Percentiles rank a stretch among this genome's conserved stretches.
These are phyloP conservation scores for Castanospermum australe DNA, from an alignment of 306 rosid species.

Conservation along the genomic window DNA sequence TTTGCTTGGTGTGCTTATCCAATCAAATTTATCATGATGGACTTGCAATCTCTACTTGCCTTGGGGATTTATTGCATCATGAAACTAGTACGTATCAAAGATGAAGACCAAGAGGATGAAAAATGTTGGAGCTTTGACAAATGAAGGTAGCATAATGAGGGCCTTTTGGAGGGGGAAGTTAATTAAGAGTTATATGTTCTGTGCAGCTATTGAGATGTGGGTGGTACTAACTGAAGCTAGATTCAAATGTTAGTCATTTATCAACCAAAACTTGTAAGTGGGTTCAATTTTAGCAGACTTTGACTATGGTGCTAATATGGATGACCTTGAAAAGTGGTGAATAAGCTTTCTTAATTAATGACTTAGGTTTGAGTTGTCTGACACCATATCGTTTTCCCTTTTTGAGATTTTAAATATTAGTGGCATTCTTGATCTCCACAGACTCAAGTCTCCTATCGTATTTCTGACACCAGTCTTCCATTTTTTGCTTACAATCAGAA, in stretches of 20 bases:
- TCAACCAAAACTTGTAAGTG: not conserved
- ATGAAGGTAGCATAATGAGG: not conserved
- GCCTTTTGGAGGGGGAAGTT: not conserved
- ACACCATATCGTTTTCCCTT: too few species aligned
- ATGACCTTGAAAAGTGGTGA: not conserved
- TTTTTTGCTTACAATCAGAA: not conserved
- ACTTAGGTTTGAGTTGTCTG: too few species aligned
- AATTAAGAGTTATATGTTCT: not conserved
- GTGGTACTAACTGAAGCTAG: not conserved
- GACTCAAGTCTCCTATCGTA: not conserved
- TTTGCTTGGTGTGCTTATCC: not conserved
- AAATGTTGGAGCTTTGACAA: not conserved
- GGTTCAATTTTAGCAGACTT: not conserved
- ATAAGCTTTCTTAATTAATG: too few species aligned
- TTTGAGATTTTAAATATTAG: not conserved
- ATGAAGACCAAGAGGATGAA: not conserved
- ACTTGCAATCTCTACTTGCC: not conserved
- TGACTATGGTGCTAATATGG: not conserved
- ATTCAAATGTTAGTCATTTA: not conserved
- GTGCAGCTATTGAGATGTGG: not conserved
- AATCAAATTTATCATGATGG: not conserved
- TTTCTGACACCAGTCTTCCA: not conserved
- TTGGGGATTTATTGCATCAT: not conserved
- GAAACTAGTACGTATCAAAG: not conserved
- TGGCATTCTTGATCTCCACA: not conserved